Conservation (phyloP, 1,284 basidiomycete species). For the Jaminaea rosea region DNA sequence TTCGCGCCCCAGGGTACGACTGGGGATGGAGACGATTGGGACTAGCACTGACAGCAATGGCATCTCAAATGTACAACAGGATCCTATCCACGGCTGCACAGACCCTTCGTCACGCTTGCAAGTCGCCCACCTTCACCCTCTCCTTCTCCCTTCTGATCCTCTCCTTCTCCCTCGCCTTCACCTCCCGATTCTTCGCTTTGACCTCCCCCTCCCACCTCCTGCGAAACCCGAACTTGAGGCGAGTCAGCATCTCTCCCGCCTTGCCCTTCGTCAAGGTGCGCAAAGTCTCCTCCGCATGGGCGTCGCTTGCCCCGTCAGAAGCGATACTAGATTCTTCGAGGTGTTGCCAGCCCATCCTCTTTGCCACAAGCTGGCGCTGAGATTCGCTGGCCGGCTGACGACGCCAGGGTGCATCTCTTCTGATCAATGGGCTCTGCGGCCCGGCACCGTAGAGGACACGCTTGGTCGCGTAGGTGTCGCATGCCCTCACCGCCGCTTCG, state of each 20-base stretch:
- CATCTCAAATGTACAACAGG: too few relatives aligned
- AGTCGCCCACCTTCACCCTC: slow-evolving; percentile 20
- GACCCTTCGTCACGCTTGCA: too few relatives aligned
- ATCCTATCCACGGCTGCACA: too few relatives aligned
- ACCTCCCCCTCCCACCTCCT: slow-evolving; percentile 19
- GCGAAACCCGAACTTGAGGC: slow-evolving; percentile 26
- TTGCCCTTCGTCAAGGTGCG: slow-evolving; percentile 27
- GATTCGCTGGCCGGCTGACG: slow-evolving; percentile 57
- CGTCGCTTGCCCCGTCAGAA: neutral
- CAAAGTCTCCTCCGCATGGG: neutral
- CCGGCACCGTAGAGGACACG: slow-evolving; percentile 53
- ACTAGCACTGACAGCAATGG: slow-evolving; percentile 2
- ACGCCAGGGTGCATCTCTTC: slow-evolving; percentile 62
- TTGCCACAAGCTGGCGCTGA: slow-evolving; percentile 61
- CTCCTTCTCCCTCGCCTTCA: slow-evolving; percentile 17
- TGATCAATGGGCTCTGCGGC: slow-evolving; percentile 19
- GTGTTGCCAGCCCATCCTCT: slow-evolving; percentile 50
- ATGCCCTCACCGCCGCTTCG: slow-evolving; percentile 58
- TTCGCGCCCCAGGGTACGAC: neutral
- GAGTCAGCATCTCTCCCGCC: slow-evolving; percentile 22
- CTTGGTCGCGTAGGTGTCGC: slow-evolving; percentile 59
- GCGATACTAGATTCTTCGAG: slow-evolving; percentile 44
- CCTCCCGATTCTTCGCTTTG: slow-evolving; percentile 15
- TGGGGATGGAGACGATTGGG: slow-evolving; percentile 7
- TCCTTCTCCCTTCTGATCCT: slow-evolving; percentile 13